phyloP scores from a whole-genome alignment of 2,329 filamentous ascomycete genomes.

The Myriosclerotinia scirpicola region DNA sequence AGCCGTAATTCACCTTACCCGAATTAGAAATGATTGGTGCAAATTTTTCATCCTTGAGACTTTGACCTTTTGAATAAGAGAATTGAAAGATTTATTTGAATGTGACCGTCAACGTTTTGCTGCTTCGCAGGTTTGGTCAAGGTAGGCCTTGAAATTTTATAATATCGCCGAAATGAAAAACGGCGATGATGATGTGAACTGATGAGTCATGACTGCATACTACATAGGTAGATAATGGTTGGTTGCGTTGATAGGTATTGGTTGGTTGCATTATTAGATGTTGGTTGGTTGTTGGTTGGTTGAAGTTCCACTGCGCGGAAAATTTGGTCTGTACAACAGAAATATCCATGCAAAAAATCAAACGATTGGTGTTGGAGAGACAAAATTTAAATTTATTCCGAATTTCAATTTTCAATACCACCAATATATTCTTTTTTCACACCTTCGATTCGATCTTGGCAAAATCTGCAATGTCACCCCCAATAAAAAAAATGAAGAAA shows the following conservation, averaged over 20 bases:
- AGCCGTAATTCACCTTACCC: neutral
- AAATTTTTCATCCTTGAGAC: no score
- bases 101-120: no score
- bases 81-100: neutral
- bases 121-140: no score
- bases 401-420: no score
- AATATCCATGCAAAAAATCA: neutral
- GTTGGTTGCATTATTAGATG: no score
- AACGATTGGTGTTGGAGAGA: neutral
- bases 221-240: no score
- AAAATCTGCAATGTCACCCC: neutral
- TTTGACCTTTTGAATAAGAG: neutral
- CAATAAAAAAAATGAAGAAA: neutral
- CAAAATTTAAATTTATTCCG: neutral
- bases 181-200: no score
- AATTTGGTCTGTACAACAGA: neutral
- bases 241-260: no score
- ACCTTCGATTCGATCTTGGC: neutral
- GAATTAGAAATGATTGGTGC: neutral
- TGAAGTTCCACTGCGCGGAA: no score
- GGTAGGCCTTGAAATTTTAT: no score
- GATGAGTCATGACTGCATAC: no score
- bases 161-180: no score
- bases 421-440: neutral
- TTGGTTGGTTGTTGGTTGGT: neutral